Conservation (phyloP, 805 yeast species). For the Saturnispora hagleri region DNA sequence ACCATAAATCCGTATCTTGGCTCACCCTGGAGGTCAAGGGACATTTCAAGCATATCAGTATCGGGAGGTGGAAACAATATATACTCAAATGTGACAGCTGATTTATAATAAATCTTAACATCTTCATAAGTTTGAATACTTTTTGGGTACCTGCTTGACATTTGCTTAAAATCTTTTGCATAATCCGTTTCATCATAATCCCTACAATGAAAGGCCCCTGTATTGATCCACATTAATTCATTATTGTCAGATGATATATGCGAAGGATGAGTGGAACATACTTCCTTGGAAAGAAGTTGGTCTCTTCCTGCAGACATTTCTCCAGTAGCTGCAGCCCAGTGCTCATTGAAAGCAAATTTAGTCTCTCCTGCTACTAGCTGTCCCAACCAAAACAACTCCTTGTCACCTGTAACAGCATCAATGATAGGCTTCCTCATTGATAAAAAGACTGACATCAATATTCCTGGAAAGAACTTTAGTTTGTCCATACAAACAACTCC, state of each 20-base stretch:
- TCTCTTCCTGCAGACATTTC: conserved; percentile 2
- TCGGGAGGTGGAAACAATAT: conserved; percentile 43
- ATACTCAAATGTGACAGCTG: conserved; percentile 33
- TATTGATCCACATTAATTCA: conserved; percentile 54
- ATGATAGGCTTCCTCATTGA: conserved; percentile 33
- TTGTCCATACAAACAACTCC: conserved; percentile 39
- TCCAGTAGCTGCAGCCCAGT: conserved; percentile 50
- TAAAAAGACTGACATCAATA: conserved; percentile 33
- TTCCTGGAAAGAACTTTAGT: conserved; percentile 37
- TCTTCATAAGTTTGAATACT: conserved; percentile 15
- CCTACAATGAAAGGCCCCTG: conserved; percentile 54
- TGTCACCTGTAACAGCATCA: conserved; percentile 63
- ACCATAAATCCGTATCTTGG: conserved; percentile 18
- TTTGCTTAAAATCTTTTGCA: conserved; percentile 23
- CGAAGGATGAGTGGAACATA: conserved; percentile 54
- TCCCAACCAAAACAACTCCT: conserved; percentile 68
- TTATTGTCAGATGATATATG: conserved; percentile 44
- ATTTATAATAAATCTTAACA: conserved; percentile 26
- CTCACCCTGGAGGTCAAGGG: conserved; percentile 21
- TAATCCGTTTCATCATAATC: conserved; percentile 24
- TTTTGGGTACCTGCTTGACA: conserved; percentile 11
- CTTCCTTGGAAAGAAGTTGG: conserved; percentile 5
- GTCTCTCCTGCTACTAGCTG: conserved; percentile 48
- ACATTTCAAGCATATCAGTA: neutral
- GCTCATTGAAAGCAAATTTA: conserved; percentile 38